Evolutionary conservation across 2,329 filamentous ascomycete genomes (phyloP), one percentile per base, ranked within the genome.

Genomic region (Graphilbum sp.): DNA sequence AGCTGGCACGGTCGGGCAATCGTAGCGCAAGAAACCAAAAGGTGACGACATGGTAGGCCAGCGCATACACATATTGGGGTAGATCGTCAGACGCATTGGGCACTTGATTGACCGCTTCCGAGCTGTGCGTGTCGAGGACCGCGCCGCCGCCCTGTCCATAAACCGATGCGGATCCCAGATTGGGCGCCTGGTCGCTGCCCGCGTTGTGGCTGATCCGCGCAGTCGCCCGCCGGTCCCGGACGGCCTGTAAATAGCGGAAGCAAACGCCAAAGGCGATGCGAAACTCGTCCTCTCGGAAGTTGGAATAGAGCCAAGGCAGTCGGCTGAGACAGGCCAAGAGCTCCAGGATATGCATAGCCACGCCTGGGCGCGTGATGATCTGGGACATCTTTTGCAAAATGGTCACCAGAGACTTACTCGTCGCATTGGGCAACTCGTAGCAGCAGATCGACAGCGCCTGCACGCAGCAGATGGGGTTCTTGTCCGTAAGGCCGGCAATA

Each of bases 11-110:
- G 52, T 95, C 86, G 29, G 79, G 73, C 37, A 94, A 68, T 51
- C 85, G 88, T 48, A 98, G 57, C 1, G 86, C 82, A 47, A 98
- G 67, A 54, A 96, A 98, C 90, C 90, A 98, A 53, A 93, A 95
- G 2, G 86, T 80, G 46, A 98, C 87, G 48, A 94, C 85, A 54
- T 96, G 87, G 53, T 94, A 94, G 9, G 88, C 88, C 37, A 96
- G 64, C 2, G 86, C 82, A 55, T 92, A 90, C 20, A 98, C 84
- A 54, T 98, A 98, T 55, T 90, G 82, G 5, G 87, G 86, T 36
- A 94, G 66, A 46, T 90, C 84, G 43, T 90, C 81, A 8, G 76
- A 56, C 9, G 55, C 49, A 35, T 51, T 57, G 2, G 41, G 39
- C 35, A 33, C 36, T 13, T n/a, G 27, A 29, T 39, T 27, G 15